A percentile compares a stretch with the other conserved stretches of the same genome.
phyloP scores from a whole-genome alignment of 2,329 filamentous ascomycete genomes.

The Xylariales sp. region DNA sequence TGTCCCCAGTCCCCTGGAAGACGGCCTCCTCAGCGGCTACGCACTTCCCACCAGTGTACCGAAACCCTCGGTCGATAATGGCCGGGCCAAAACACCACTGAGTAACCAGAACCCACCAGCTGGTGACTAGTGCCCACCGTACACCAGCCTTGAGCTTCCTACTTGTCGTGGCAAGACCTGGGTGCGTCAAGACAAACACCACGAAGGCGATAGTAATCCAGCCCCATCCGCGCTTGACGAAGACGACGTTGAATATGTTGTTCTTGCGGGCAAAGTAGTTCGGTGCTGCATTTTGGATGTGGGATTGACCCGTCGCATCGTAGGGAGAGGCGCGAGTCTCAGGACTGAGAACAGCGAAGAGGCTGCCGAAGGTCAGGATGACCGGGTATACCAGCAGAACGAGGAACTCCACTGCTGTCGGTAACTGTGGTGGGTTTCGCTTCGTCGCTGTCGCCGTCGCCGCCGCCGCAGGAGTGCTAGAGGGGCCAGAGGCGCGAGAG shows the following conservation, averaged over 20 bases:
- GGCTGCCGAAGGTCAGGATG: constrained; percentile 73
- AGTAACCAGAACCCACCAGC: constrained; percentile 79
- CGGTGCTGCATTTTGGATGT: constrained; percentile 55
- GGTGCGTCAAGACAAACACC: constrained; percentile 65
- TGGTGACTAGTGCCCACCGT: constrained; percentile 69
- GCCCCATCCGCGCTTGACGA: constrained; percentile 93
- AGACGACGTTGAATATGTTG: constrained; percentile 88
- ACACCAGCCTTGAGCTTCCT: constrained; percentile 53
- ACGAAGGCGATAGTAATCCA: constrained; percentile 79
- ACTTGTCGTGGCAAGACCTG: constrained; percentile 36
- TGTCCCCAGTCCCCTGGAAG: constrained; percentile 39
- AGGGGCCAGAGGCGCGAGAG: constrained; percentile 11
- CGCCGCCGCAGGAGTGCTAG: too few species aligned
- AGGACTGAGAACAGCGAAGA: constrained; percentile 77
- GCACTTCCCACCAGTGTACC: constrained; percentile 83
- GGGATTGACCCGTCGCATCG: constrained; percentile 57
- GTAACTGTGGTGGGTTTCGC: constrained; percentile 57
- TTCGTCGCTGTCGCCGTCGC: constrained; percentile 15
- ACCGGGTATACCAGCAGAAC: constrained; percentile 68
- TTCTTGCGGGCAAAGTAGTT: constrained; percentile 91
- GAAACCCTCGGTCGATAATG: constrained; percentile 84
- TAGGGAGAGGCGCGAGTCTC: constrained; percentile 61
- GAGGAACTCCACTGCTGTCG: constrained; percentile 62
- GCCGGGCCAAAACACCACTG: constrained; percentile 96
- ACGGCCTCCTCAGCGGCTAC: constrained; percentile 50